phyloP scores from a whole-genome alignment of 495 filamentous ascomycete species.

The Penicillium mononematosum region DNA sequence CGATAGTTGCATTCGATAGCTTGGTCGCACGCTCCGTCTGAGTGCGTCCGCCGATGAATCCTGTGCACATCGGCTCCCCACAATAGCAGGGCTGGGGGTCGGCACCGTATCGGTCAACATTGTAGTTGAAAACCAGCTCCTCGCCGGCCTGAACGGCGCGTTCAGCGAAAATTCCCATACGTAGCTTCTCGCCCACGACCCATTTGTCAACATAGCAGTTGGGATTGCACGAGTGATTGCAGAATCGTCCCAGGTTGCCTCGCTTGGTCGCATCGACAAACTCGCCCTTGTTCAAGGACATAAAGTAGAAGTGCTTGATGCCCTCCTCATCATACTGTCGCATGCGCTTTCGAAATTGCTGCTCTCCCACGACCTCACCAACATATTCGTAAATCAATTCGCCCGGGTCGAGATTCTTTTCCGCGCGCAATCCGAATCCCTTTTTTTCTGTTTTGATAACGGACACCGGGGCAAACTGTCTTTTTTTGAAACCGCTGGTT shows the following conservation, averaged over 20 bases:
- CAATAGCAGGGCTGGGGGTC: slow-evolving; percentile 97
- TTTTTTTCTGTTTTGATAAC: slow-evolving; percentile 99
- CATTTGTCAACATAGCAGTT: slow-evolving; percentile 99
- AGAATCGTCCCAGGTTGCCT: slow-evolving; percentile 93
- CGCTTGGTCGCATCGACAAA: slow-evolving; percentile 98
- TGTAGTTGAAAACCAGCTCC: slow-evolving; percentile 99
- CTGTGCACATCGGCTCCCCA: slow-evolving; percentile 89
- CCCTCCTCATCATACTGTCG: slow-evolving; percentile 89
- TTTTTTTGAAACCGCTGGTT: slow-evolving; percentile 93
- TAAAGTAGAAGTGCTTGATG: slow-evolving; percentile 99
- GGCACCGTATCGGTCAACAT: slow-evolving; percentile 96
- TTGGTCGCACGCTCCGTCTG: slow-evolving; percentile 96
- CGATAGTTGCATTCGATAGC: slow-evolving; percentile 82
- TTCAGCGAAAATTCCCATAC: slow-evolving; percentile 98
- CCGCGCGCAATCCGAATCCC: slow-evolving; percentile 84
- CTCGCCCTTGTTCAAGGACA: slow-evolving; percentile 95
- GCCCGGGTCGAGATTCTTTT: slow-evolving; percentile 69
- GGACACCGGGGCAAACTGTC: slow-evolving; percentile 84
- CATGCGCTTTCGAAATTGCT: slow-evolving; percentile 82
- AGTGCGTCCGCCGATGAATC: slow-evolving; percentile 95
- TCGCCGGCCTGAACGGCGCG: slow-evolving; percentile 84
- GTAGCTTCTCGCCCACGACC: slow-evolving; percentile 97
- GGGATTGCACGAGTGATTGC: slow-evolving; percentile 98
- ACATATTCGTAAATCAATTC: slow-evolving; percentile 99
- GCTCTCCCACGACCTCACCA: slow-evolving; percentile 95